Evolutionary conservation across 257 asterid genomes (phyloP).

Genomic region (Cynanchum wilfordii): DNA sequence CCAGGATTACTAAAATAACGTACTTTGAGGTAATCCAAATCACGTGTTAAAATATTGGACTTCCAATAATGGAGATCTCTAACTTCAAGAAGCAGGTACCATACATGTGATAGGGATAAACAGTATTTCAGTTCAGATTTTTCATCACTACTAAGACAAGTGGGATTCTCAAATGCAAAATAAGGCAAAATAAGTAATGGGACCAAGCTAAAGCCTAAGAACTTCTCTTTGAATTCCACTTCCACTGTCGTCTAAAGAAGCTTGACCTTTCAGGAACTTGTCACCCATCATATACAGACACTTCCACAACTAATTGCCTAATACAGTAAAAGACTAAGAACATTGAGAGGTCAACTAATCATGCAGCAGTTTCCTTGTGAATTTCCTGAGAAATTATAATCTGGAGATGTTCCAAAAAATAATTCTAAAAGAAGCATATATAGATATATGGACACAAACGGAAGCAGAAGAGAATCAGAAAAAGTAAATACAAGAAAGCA

Average conservation of each 20-base stretch:
- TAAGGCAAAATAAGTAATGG: background rate
- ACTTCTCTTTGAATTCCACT: background rate
- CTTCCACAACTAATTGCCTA: background rate
- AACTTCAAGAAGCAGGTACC: background rate
- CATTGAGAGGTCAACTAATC: background rate
- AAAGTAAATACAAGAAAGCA: constrained; percentile 4
- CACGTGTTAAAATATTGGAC: background rate
- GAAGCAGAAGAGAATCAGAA: background rate
- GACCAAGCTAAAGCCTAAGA: background rate
- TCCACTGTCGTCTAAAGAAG: background rate
- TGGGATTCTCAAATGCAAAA: background rate
- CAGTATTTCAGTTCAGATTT: background rate
- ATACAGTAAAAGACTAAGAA: background rate
- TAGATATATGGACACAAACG: background rate
- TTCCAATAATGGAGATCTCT: background rate
- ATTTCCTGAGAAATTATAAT: background rate
- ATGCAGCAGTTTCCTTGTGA: background rate
- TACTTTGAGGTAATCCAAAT: background rate
- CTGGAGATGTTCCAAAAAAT: background rate
- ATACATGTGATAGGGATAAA: background rate
- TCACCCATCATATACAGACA: background rate
- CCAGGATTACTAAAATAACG: background rate
- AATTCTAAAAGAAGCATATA: background rate
- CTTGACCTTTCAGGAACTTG: no score
- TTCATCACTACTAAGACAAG: background rate